Conservation (phyloP, 805 yeast species). For the Candida multigemmis region DNA sequence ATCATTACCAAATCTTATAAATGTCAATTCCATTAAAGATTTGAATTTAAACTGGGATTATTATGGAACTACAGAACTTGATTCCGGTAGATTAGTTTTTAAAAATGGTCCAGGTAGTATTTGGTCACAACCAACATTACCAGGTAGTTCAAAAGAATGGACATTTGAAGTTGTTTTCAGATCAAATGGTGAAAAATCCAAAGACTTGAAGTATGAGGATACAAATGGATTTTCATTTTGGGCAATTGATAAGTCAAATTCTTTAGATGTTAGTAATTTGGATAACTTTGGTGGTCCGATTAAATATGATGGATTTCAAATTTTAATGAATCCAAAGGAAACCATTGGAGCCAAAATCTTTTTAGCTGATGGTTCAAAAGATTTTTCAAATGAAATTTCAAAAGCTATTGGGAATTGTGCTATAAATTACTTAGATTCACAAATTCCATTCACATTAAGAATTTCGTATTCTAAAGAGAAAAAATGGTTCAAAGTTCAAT, state of each 20-base stretch:
- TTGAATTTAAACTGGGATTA: constrained; percentile 20
- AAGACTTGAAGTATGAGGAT: constrained; percentile 15
- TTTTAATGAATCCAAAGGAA: constrained; percentile 43
- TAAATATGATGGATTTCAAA: constrained; percentile 54
- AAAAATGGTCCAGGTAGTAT: constrained; percentile 11
- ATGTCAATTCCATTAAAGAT: constrained; percentile 11
- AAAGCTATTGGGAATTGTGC: constrained; percentile 46
- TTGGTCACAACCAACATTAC: constrained; percentile 11
- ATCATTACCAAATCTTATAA: constrained; percentile 28
- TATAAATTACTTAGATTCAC: constrained; percentile 55
- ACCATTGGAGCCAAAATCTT: constrained; percentile 49
- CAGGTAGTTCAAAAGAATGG: constrained; percentile 27
- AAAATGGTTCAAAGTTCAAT: constrained; percentile 50
- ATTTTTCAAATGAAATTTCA: constrained; percentile 15
- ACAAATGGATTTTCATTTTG: constrained; percentile 54
- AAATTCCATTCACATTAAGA: constrained; percentile 64
- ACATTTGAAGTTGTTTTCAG: constrained; percentile 58
- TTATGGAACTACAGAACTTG: constrained; percentile 75
- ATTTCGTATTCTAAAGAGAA: constrained; percentile 42
- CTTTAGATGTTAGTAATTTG: constrained; percentile 8
- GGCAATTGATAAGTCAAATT: constrained; percentile 11
- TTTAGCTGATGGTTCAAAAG: constrained; percentile 48
- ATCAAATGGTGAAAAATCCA: constrained; percentile 36
- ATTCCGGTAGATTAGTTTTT: constrained; percentile 46
- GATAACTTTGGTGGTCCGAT: constrained; percentile 47